These are phyloP conservation scores for Zasmidium citrigriseum DNA, from an alignment of 2,329 filamentous ascomycete genomes.

Conservation along the genomic window DNA sequence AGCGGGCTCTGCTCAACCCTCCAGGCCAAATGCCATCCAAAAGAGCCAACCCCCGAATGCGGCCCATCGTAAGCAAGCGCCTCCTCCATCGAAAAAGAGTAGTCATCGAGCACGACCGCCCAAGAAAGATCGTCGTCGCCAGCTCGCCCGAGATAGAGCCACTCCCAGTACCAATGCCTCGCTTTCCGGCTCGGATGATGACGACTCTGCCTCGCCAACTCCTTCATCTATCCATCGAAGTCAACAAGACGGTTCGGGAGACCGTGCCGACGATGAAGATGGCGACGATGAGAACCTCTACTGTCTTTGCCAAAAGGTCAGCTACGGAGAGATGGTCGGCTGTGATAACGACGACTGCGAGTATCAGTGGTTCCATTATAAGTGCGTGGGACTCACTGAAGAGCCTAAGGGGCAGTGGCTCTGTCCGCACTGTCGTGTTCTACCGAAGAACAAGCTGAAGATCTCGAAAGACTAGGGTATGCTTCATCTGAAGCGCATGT, in stretches of 20 bases:
- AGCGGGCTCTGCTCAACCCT: conserved; percentile 62
- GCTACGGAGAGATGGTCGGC: conserved; percentile 85
- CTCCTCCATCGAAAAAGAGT: conserved; percentile 40
- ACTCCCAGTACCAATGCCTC: conserved; percentile 36
- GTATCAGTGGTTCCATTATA: conserved; percentile 88
- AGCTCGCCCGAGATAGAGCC: conserved; percentile 35
- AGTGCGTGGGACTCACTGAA: conserved; percentile 52
- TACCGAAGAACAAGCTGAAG: conserved; percentile 31
- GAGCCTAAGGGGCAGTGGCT: conserved; percentile 55
- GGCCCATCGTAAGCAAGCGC: conserved; percentile 56
- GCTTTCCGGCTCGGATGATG: conserved; percentile 26
- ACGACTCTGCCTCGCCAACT: conserved; percentile 32
- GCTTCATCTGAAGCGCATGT: neutral
- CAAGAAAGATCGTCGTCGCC: conserved; percentile 37
- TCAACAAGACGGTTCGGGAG: conserved; percentile 30
- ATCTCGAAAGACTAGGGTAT: conserved; percentile 17
- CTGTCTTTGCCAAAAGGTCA: conserved; percentile 79
- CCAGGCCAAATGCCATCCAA: conserved; percentile 24
- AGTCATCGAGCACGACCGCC: conserved; percentile 24
- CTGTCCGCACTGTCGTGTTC: conserved; percentile 42
- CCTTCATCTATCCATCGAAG: conserved; percentile 31
- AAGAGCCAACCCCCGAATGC: conserved; percentile 26
- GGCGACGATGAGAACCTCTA: conserved; percentile 64
- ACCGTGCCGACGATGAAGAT: conserved; percentile 30
- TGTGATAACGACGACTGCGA: conserved; percentile 82